phyloP scores from a whole-genome alignment of 2,329 filamentous ascomycete genomes.

The Scopulariopsis brevicaulis region DNA sequence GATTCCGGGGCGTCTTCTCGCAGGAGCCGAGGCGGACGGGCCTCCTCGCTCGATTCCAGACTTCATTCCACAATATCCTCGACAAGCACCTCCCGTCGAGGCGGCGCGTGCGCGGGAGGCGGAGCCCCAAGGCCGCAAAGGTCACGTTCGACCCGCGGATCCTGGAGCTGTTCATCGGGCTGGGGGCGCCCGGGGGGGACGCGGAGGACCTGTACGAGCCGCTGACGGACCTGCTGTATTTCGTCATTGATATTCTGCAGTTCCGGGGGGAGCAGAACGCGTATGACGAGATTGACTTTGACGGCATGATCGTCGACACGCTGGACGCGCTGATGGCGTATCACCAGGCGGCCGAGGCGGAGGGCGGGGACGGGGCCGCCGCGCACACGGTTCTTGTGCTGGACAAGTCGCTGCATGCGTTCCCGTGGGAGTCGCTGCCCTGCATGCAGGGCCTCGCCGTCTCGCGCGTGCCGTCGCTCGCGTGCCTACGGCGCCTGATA shows the following conservation, averaged over 20 bases:
- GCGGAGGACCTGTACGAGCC: constrained; percentile 73
- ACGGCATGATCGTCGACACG: constrained; percentile 78
- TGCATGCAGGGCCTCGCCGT: constrained; percentile 72
- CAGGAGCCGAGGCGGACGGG: constrained; percentile 52
- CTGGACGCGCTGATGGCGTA: constrained; percentile 76
- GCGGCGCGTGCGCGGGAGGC: constrained; percentile 46
- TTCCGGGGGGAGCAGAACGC: constrained; percentile 95
- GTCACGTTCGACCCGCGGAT: constrained; percentile 49
- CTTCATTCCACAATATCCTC: constrained; percentile 66
- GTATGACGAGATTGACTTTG: constrained; percentile 96
- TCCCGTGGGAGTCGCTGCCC: constrained; percentile 93
- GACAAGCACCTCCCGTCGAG: constrained; percentile 81
- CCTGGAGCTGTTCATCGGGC: constrained; percentile 76
- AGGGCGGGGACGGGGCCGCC: constrained; percentile 21
- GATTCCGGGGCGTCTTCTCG: constrained; percentile 90
- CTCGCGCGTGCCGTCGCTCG: constrained; percentile 79
- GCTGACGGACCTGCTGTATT: constrained; percentile 87
- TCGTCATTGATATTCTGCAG: constrained; percentile 90
- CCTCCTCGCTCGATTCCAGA: constrained; percentile 64
- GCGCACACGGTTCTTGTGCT: constrained; percentile 79
- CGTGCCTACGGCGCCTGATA: constrained; percentile 68
- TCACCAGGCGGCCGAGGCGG: constrained; percentile 39
- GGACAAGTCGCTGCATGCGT: constrained; percentile 80
- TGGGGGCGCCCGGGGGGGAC: constrained; percentile 61
- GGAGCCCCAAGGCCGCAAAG: constrained; percentile 26